Evolutionary conservation across 371 early-diverging fungal genomes (phyloP).

Genomic region (Apophysomyces ossiformis): DNA sequence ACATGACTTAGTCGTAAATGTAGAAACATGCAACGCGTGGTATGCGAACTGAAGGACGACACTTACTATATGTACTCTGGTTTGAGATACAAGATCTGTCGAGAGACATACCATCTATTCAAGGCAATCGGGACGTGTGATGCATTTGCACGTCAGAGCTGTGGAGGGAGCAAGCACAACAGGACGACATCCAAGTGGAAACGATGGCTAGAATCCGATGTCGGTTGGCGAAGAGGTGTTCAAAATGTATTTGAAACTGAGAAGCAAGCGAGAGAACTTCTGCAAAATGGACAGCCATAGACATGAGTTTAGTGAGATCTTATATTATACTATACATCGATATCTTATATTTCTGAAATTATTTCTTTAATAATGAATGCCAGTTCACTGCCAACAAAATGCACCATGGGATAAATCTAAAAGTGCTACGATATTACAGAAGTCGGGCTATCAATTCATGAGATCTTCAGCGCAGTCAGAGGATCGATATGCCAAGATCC

Average conservation of each 20-base stretch:
- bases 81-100: constrained; percentile 53
- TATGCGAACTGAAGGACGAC: constrained; percentile 25
- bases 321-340: neutral
- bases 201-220: constrained; percentile 24
- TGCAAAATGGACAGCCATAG: neutral
- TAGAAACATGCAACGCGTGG: constrained; percentile 17
- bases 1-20: neutral
- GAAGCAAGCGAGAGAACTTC: neutral
- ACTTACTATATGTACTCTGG: constrained; percentile 36
- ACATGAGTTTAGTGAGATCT: neutral
- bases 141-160: constrained; percentile 33
- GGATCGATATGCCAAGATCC: no score
- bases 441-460: no score
- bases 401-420: no score
- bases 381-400: no score
- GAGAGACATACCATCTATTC: constrained; percentile 53
- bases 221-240: constrained; percentile 19
- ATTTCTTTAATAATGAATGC: no score
- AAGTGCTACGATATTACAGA: no score
- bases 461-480: no score
- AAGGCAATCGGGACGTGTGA: constrained; percentile 53
- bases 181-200: constrained; percentile 14
- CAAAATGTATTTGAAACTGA: neutral
- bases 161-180: neutral
- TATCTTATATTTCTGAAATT: no score